phyloP scores from a whole-genome alignment of 2,329 filamentous ascomycete species.

The Xenoacremonium recifei region DNA sequence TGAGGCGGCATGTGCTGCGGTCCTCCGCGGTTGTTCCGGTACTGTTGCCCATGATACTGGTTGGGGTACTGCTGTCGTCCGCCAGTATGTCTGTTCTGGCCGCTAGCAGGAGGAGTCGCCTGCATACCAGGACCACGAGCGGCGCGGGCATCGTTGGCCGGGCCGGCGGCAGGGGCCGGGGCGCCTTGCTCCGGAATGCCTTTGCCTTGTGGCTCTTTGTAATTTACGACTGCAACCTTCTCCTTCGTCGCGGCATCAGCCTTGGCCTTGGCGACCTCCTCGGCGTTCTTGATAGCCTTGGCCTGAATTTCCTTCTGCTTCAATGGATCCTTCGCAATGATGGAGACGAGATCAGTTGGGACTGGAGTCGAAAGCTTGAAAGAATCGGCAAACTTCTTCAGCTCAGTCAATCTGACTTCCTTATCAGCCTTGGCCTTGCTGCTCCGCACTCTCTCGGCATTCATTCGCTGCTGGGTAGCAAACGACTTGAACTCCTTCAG shows the following conservation, averaged over 20 bases:
- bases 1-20: slow-evolving; percentile 40
- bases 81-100: slow-evolving; percentile 44
- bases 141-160: slow-evolving; percentile 27
- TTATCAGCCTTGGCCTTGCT: slow-evolving; percentile 72
- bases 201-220: slow-evolving; percentile 47
- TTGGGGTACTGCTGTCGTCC: slow-evolving; percentile 49
- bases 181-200: slow-evolving; percentile 21
- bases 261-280: slow-evolving; percentile 60
- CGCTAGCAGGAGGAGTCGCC: slow-evolving; percentile 23
- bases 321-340: slow-evolving; percentile 91
- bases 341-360: slow-evolving; percentile 85
- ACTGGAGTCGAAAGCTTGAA: slow-evolving; percentile 96
- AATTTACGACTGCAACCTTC: slow-evolving; percentile 34
- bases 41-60: slow-evolving; percentile 47
- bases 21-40: slow-evolving; percentile 46
- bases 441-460: slow-evolving; percentile 54
- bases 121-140: slow-evolving; percentile 35
- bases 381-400: slow-evolving; percentile 90
- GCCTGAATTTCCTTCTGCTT: slow-evolving; percentile 94
- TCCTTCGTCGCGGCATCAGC: slow-evolving; percentile 44
- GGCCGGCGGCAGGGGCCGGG: slow-evolving; percentile 10
- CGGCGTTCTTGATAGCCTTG: slow-evolving; percentile 75
- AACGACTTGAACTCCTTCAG: slow-evolving; percentile 64
- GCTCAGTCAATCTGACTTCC: slow-evolving; percentile 86
- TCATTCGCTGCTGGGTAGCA: slow-evolving; percentile 54